phyloP scores from a whole-genome alignment of 768 basidiomycete species.

The Phaeotremella skinneri region DNA sequence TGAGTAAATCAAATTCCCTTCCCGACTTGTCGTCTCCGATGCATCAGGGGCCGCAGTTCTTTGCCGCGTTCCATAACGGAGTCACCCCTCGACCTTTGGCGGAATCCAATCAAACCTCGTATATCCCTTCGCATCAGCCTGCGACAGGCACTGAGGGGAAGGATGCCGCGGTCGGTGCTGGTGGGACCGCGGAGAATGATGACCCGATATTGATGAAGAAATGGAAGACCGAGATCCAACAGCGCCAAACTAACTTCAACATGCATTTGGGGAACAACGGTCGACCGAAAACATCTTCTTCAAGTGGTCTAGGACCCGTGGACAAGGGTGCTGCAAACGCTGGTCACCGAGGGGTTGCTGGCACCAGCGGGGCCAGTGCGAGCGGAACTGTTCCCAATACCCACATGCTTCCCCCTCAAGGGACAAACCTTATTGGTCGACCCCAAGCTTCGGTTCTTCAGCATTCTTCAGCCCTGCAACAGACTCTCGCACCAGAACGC shows the following conservation, averaged over 20 bases:
- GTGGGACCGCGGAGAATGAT: constrained; percentile 2
- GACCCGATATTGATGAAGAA: constrained; percentile 4
- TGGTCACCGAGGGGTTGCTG: not conserved
- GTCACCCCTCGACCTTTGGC: constrained; percentile 19
- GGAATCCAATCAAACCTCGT: constrained; percentile 16
- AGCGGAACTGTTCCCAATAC: not conserved
- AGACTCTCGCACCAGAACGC: constrained; percentile 49
- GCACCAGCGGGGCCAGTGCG: not conserved
- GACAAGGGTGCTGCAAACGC: not conserved
- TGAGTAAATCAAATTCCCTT: constrained; percentile 46
- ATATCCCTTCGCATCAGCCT: constrained; percentile 16
- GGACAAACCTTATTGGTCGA: constrained; percentile 8
- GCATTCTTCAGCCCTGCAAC: constrained; percentile 33
- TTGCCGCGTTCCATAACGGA: constrained; percentile 20
- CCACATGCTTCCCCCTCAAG: not conserved
- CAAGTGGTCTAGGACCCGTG: too few relatives aligned
- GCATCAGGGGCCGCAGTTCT: constrained; percentile 15
- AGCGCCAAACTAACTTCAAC: constrained; percentile 28
- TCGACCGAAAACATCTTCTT: too few relatives aligned
- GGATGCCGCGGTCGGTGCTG: not conserved
- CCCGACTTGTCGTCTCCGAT: constrained; percentile 42
- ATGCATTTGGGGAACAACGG: constrained; percentile 20
- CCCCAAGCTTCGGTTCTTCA: constrained; percentile 40
- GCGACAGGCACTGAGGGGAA: not conserved
- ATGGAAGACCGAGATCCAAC: constrained; percentile 38